Evolutionary conservation across 164 flowering plant species (phyloP), one percentile per base, ranked within the genome.

Genomic region (Magnolia sinica): DNA sequence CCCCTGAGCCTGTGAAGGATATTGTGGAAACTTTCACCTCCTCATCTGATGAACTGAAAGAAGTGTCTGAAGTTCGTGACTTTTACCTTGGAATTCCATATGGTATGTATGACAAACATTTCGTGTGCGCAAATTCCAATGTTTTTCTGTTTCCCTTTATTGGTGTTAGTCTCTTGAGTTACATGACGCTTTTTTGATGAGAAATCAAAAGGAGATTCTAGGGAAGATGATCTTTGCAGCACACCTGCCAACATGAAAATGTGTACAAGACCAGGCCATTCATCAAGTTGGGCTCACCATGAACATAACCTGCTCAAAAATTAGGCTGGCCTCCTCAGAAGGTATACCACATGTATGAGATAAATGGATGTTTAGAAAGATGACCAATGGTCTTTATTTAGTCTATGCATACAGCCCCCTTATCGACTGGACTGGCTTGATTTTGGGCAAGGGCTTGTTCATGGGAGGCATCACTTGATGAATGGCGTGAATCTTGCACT

Each of bases 41-140:
- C 19, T 68, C 67, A 23, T 51, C 82, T 50, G 86, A 82, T 81
- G 89, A 91, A 74, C 37, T 91, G 50, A 87, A 79, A 19, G 88
- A 91, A 13, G 71, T 89, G 18, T 84, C 93, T 51, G 79, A 83
- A 83, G 83, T 89, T 64, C 89, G 72, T n/a, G 98, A 94, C 74
- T 96, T 91, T 73, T 83, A 88, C 70, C 68, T 94, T 78, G 99
- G 99, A 70, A 90, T 96, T 80, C 99, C 99, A 27, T 94, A 92
- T 86, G 99, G 99, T 96, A 91, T 70, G 78, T 37, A 52, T 23
- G 58, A 16, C 2, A 20, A 68, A 18, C 49, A 10, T 55, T 16
- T 55, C 29, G 11, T 11, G 9, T 24, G 13, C 1, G n/a, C 4
- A 70, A 50, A 14, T 14, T 70, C 23, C 27, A 19, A 3, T 50